A percentile compares a stretch with the other conserved stretches of the same genome.
Evolutionary conservation across 768 basidiomycete genomes (phyloP).

Genomic region (Rhizopogon sp.): DNA sequence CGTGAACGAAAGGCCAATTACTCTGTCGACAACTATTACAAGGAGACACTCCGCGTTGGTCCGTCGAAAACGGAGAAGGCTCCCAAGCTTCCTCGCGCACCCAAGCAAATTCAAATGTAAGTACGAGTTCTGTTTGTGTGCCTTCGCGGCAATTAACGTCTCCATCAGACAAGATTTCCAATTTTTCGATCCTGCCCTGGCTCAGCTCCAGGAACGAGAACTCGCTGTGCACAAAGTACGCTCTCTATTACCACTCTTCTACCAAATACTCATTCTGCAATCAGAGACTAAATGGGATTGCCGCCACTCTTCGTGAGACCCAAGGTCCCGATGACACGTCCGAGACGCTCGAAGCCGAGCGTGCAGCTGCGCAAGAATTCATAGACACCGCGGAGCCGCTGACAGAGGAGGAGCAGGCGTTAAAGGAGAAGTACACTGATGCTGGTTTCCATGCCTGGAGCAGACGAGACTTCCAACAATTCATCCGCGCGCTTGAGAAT

Average conservation of each 20-base stretch:
- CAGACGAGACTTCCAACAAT: conserved; percentile 89
- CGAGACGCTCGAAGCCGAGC: conserved; percentile 82
- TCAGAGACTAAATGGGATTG: conserved; percentile 63
- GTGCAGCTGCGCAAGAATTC: conserved; percentile 70
- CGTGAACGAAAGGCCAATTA: conserved; percentile 93
- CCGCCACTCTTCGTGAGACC: conserved; percentile 59
- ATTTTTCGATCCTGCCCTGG: conserved; percentile 83
- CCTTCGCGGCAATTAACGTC: background rate
- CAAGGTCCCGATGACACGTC: conserved; percentile 70
- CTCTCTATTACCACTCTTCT: background rate
- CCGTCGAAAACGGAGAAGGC: conserved; percentile 77
- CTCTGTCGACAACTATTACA: conserved; percentile 93
- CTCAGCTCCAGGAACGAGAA: conserved; percentile 84
- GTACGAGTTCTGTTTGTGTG: conserved; percentile 19
- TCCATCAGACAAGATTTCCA: conserved; percentile 84
- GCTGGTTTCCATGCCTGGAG: conserved; percentile 91
- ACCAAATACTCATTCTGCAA: background rate
- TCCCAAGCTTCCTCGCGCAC: conserved; percentile 78
- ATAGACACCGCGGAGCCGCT: conserved; percentile 93
- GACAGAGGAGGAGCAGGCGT: conserved; percentile 79
- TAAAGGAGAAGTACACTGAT: conserved; percentile 73
- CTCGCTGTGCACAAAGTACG: conserved; percentile 71
- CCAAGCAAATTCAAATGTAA: conserved; percentile 82
- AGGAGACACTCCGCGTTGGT: conserved; percentile 80
- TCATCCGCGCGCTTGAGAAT: conserved; percentile 71